Percentiles rank a stretch among this genome's conserved stretches.
phyloP scores from a whole-genome alignment of 164 flowering plant species.

The Hamamelis virginiana region DNA sequence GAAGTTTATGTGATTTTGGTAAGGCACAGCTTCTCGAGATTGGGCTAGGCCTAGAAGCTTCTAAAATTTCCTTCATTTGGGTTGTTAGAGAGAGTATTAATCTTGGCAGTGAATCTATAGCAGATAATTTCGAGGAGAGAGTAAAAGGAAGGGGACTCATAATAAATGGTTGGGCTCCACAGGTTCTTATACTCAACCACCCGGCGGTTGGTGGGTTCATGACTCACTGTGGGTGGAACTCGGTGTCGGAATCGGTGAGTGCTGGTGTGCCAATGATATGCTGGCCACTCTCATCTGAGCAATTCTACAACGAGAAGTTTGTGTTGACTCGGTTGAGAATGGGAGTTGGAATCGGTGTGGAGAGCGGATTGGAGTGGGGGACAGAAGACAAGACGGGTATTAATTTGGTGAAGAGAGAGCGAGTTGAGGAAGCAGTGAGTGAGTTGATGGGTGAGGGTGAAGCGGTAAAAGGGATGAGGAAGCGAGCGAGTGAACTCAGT shows the following conservation, averaged over 20 bases:
- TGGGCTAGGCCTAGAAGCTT: background rate
- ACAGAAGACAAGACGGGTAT: background rate
- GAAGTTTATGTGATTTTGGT: background rate
- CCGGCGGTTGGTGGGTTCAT: too few relatives aligned
- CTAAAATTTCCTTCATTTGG: background rate
- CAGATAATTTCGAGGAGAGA: background rate
- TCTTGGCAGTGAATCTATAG: too few relatives aligned
- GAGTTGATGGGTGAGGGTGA: background rate
- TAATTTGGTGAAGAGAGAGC: background rate
- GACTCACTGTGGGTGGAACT: too few relatives aligned
- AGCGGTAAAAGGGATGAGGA: background rate
- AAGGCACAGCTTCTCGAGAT: background rate
- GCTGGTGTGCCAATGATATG: too few relatives aligned
- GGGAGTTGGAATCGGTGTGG: background rate
- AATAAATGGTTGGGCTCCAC: too few relatives aligned
- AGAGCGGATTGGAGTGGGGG: background rate
- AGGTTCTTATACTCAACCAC: too few relatives aligned
- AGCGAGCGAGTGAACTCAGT: background rate
- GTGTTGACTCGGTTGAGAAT: background rate
- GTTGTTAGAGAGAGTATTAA: background rate
- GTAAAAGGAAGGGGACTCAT: background rate
- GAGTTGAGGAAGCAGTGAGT: background rate
- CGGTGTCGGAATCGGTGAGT: too few relatives aligned
- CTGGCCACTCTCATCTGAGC: too few relatives aligned
- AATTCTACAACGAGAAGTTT: too few relatives aligned